Conservation (phyloP, 1,284 basidiomycete genomes). For the Trametes versicolor region DNA sequence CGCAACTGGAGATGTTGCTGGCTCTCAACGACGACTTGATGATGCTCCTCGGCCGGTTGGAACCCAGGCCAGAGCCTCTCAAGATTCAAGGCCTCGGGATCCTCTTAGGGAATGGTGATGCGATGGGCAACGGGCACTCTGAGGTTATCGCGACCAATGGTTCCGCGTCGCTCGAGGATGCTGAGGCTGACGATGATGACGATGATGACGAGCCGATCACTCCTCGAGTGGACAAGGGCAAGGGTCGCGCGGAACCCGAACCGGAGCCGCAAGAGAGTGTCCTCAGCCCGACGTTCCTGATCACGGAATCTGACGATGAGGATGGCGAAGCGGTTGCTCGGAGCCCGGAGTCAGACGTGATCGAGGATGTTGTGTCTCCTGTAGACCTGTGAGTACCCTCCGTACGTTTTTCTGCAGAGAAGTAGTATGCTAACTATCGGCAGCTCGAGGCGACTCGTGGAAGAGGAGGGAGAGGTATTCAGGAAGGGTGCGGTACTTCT, state of each 20-base stretch:
- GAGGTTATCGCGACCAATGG: constrained; percentile 37
- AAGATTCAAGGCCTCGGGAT: constrained; percentile 61
- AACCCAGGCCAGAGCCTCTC: constrained; percentile 46
- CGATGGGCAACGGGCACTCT: constrained; percentile 34
- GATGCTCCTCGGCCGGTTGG: constrained; percentile 56
- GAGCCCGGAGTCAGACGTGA: constrained; percentile 45
- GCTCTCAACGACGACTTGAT: constrained; percentile 78
- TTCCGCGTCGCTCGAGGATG: not conserved
- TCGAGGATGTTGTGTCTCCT: constrained; percentile 55
- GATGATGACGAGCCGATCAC: constrained; percentile 59
- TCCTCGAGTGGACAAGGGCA: constrained; percentile 79
- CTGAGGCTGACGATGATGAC: constrained; percentile 44
- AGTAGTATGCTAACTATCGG: not conserved
- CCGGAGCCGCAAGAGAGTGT: constrained; percentile 74
- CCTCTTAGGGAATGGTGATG: constrained; percentile 37
- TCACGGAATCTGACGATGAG: constrained; percentile 64
- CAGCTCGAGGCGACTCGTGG: constrained; percentile 82
- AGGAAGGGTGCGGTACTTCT: constrained; percentile 85
- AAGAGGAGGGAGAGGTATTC: constrained; percentile 93
- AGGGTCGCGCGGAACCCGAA: constrained; percentile 72
- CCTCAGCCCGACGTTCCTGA: constrained; percentile 74
- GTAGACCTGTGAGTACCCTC: constrained; percentile 62
- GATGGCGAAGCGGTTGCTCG: constrained; percentile 66
- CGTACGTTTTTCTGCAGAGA: not conserved
- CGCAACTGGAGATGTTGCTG: constrained; percentile 72